phyloP scores from a whole-genome alignment of 192 early-diverging fungal species.

The Coemansia sp. region DNA sequence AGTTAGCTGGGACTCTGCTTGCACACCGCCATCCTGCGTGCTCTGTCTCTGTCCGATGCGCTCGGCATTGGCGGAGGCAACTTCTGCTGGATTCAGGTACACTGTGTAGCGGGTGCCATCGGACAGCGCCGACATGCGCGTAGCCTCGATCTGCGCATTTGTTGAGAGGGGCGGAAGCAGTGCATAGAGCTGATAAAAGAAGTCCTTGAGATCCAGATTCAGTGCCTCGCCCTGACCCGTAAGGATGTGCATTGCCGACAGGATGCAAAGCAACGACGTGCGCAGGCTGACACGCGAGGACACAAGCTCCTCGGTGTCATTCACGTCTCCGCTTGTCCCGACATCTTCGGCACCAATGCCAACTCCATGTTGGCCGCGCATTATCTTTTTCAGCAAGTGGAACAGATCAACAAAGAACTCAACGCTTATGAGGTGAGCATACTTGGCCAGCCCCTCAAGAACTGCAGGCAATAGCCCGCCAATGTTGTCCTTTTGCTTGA shows the following conservation, averaged over 20 bases:
- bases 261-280: slow-evolving; percentile 81
- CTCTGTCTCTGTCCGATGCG: slow-evolving; percentile 6
- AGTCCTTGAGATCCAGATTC: slow-evolving; percentile 91
- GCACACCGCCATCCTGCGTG: not conserved
- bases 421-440: slow-evolving; percentile 95
- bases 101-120: slow-evolving; percentile 53
- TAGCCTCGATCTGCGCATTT: slow-evolving; percentile 66
- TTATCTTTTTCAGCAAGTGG: slow-evolving; percentile 79
- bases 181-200: slow-evolving; percentile 84
- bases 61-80: slow-evolving; percentile 38
- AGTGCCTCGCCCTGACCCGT: slow-evolving; percentile 91
- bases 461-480: slow-evolving; percentile 64
- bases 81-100: slow-evolving; percentile 44
- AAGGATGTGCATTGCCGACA: slow-evolving; percentile 87
- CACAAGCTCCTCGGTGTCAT: slow-evolving; percentile 34
- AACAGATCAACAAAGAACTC: slow-evolving; percentile 95
- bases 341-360: slow-evolving; percentile 52
- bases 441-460: slow-evolving; percentile 67
- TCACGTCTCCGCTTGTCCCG: slow-evolving; percentile 16
- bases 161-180: slow-evolving; percentile 71
- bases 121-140: slow-evolving; percentile 47
- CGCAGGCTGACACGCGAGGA: slow-evolving; percentile 60
- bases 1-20: slow-evolving; percentile 22
- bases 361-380: slow-evolving; percentile 64
- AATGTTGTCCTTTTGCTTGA: slow-evolving; percentile 81